Percentiles rank a stretch among this genome's conserved stretches.
Conservation (phyloP, 2,329 filamentous ascomycete genomes). For the Penicillium italicum region DNA sequence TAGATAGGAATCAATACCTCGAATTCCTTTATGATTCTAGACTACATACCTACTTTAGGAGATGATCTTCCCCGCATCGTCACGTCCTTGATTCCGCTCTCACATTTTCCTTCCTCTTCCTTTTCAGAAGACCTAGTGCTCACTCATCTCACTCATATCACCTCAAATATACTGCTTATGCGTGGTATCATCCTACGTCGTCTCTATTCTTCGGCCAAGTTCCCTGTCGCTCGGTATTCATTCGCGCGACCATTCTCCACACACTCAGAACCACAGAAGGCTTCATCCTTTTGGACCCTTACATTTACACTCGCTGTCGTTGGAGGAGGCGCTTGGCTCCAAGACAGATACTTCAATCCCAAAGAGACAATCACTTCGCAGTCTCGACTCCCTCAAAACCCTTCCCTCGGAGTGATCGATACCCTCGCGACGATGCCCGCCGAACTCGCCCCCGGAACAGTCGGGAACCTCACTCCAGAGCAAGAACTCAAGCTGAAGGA, state of each 20-base stretch:
- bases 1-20: neutral
- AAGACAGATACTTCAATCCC: slow-evolving; percentile 29
- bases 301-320: slow-evolving; percentile 33
- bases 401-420: slow-evolving; percentile 35
- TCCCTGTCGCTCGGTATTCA: slow-evolving; percentile 20
- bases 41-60: neutral
- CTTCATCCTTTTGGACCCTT: slow-evolving; percentile 39
- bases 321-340: slow-evolving; percentile 36
- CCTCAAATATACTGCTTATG: slow-evolving; percentile 30
- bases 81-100: slow-evolving; percentile 6
- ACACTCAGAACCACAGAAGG: slow-evolving; percentile 29
- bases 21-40: neutral
- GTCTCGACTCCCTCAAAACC: slow-evolving; percentile 15
- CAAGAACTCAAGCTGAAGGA: slow-evolving; percentile 85
- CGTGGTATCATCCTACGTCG: slow-evolving; percentile 30
- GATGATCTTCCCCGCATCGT: slow-evolving; percentile 8
- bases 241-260: slow-evolving; percentile 29
- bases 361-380: slow-evolving; percentile 11
- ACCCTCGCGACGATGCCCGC: slow-evolving; percentile 36
- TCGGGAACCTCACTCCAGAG: slow-evolving; percentile 83
- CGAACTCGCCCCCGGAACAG: slow-evolving; percentile 56
- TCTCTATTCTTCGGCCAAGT: slow-evolving; percentile 32
- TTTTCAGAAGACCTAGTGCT: slow-evolving; percentile 1
- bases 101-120: neutral
- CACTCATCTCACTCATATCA: neutral